phyloP scores from a whole-genome alignment of 2,329 filamentous ascomycete genomes.

The Scedosporium dehoogii region DNA sequence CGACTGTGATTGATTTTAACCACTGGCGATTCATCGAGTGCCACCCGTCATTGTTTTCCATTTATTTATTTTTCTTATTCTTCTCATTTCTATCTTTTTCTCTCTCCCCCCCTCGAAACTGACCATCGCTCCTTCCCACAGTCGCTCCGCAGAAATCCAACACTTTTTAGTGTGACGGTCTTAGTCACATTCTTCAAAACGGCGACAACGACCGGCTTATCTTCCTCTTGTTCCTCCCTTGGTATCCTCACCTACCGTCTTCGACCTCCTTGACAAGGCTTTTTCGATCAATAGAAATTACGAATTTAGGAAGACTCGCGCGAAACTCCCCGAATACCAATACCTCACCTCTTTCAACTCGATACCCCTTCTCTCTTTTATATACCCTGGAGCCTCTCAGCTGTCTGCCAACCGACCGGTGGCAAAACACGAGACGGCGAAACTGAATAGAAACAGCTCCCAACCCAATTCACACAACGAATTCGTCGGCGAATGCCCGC shows the following conservation, averaged over 20 bases:
- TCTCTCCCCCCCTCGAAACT: not conserved
- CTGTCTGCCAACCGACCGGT: not conserved
- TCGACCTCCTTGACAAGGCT: constrained; percentile 1
- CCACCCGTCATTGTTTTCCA: not conserved
- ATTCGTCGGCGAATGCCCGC: not conserved
- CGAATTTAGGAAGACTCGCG: no score
- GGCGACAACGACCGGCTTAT: constrained; percentile 35
- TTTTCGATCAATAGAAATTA: not conserved
- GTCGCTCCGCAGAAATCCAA: not conserved
- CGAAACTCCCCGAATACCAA: no score
- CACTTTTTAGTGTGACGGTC: not conserved
- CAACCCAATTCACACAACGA: constrained; percentile 6
- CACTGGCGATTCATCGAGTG: not conserved
- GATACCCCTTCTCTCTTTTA: not conserved
- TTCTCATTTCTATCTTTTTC: not conserved
- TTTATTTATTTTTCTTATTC: not conserved
- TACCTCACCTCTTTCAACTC: not conserved
- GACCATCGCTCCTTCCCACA: not conserved
- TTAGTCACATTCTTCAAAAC: constrained; percentile 30
- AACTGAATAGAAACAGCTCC: constrained; percentile 15
- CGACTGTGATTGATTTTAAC: not conserved
- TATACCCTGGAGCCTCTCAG: not conserved
- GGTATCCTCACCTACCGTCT: constrained; percentile 16
- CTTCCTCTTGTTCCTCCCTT: constrained; percentile 31
- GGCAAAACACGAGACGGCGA: constrained; percentile 13